Base-by-base conservation (phyloP, 345 rosid species). In the Pistacia atlantica region DNA sequence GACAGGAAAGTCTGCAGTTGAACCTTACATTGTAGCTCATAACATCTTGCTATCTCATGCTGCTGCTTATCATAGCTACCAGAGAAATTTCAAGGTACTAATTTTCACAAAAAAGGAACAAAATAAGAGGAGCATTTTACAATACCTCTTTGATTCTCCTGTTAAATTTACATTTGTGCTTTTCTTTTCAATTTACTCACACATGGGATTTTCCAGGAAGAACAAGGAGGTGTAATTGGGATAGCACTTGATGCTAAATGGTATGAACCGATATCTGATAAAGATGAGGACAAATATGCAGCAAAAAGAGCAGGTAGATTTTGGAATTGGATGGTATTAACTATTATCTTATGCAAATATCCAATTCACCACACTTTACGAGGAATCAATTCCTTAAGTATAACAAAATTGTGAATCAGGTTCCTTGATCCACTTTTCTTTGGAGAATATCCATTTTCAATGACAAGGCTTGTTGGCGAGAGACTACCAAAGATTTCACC, bases 11-110 rank as follows among this genome's bases (percentile, higher is more conserved):
- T 95, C 99, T 8, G 87, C 94, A 0, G 72, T 67, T 10, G 97
- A 93, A 75, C 99, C 98, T 0, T 95, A 95, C 57, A 69, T 90
- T 79, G 98, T 87, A 55, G 96, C 93, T 80, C 98, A 95, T 80
- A 90, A 90, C 84, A 89, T 92, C 78, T 90, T 95, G 72, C 77
- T 87, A 87, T 90, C 99, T 69, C 98, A 93, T 66, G 92, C 94
- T 54, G 91, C 96, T 72, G 93, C 86, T 57, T 93, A 95, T 77
- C 92, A 71, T 11, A 82, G 84, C 80, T 92, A 95, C 79, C 82
- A 80, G 71, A 84, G 33, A 11, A 70, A 88, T 69, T 95, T 93
- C 88, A 90, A 86, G 95, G 99, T 90, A 83, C 5, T 37, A 31
- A 11, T 5, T 14, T 11, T 12, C 49, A 35, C 22, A 10, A 38